Conservation (phyloP, 2,329 filamentous ascomycete genomes). For the Alternaria sp. region DNA sequence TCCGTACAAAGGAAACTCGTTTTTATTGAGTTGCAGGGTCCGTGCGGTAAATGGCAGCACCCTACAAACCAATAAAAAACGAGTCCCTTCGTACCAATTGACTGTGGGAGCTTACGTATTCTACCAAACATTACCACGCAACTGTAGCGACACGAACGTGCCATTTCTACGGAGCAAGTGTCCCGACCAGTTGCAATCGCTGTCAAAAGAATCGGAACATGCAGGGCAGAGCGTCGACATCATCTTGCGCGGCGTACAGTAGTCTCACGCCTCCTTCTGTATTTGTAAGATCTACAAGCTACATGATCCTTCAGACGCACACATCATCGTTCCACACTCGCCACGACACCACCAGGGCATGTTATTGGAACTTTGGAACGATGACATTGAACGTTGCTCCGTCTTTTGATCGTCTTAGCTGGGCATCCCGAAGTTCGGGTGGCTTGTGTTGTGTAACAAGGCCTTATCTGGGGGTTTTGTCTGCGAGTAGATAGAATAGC, state of each 20-base stretch:
- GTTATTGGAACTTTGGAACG: not conserved
- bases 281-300: not conserved
- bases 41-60: too few species aligned
- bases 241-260: slow-evolving; percentile 10
- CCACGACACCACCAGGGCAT: not conserved
- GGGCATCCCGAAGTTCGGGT: not conserved
- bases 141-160: not conserved
- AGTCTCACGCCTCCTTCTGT: slow-evolving; percentile 4
- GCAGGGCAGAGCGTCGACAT: slow-evolving; percentile 7
- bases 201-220: not conserved
- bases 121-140: slow-evolving; percentile 1
- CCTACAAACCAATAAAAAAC: too few species aligned
- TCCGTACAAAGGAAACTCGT: not conserved
- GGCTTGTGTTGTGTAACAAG: slow-evolving; percentile 13
- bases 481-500: slow-evolving; percentile 26
- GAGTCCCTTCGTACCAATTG: not conserved
- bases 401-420: not conserved
- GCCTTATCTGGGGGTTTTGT: slow-evolving; percentile 4
- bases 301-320: slow-evolving; percentile 1
- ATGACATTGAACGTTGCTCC: slow-evolving; percentile 2
- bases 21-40: too few species aligned
- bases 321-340: slow-evolving; percentile 1
- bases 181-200: slow-evolving; percentile 8
- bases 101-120: not conserved
- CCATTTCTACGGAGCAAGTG: slow-evolving; percentile 6